Evolutionary conservation across 768 basidiomycete species (phyloP).

Genomic region (Boletus rubroflammeus): DNA sequence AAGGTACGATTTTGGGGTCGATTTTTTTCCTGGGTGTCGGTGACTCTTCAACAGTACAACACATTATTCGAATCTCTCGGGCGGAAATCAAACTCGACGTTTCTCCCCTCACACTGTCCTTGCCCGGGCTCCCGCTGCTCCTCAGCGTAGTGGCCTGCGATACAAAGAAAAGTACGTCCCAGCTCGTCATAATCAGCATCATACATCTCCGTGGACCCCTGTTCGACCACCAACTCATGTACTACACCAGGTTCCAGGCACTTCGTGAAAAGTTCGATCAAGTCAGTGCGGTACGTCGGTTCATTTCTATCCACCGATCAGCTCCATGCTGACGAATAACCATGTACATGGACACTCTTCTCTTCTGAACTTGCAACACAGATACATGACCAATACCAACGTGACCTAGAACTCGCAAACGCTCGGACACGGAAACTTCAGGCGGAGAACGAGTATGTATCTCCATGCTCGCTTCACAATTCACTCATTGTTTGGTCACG

Average conservation of each 20-base stretch:
- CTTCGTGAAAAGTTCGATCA: conserved; percentile 34
- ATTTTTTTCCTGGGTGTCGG: neutral
- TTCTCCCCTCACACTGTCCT: neutral
- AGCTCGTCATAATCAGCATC: neutral
- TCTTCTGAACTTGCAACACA: neutral
- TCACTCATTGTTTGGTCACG: neutral
- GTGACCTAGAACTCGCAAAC: conserved; percentile 28
- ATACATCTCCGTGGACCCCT: neutral
- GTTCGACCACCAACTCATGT: neutral
- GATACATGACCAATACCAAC: conserved; percentile 26
- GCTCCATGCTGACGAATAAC: neutral
- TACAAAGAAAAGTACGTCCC: conserved; percentile 33
- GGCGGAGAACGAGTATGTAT: conserved; percentile 32
- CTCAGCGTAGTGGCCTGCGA: conserved; percentile 19
- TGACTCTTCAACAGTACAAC: neutral
- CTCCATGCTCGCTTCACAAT: neutral
- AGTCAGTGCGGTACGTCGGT: conserved; percentile 28
- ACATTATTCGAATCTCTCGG: neutral
- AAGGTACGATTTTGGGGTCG: conserved; percentile 22
- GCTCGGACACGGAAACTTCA: conserved; percentile 28
- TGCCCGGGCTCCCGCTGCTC: conserved; percentile 11
- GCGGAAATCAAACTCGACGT: neutral
- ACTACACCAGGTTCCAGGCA: conserved; percentile 23
- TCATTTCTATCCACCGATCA: neutral
- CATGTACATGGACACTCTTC: neutral